A percentile compares a stretch with the other conserved stretches of the same genome.
Evolutionary conservation across 768 basidiomycete genomes (phyloP).

Genomic region (Boletellus ananas): DNA sequence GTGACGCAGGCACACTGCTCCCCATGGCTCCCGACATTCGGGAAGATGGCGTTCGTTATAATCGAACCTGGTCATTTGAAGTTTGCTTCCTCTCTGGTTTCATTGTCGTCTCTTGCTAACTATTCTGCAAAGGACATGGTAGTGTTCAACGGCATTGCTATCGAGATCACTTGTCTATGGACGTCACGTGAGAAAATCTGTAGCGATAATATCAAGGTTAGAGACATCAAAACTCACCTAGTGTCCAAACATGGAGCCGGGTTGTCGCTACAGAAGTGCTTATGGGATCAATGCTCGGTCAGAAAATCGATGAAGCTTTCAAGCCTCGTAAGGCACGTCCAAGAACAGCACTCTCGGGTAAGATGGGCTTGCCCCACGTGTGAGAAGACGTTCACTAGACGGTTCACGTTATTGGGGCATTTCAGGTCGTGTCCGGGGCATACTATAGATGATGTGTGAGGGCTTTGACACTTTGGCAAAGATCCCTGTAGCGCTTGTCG

Average conservation of each 20-base stretch:
- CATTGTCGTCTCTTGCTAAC: not conserved
- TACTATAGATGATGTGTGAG: too few relatives aligned
- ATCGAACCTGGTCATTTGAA: not conserved
- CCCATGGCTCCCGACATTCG: not conserved
- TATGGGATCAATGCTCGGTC: not conserved
- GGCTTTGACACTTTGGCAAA: too few relatives aligned
- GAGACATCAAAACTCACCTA: conserved; percentile 1
- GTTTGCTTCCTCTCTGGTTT: not conserved
- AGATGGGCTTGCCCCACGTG: conserved; percentile 1
- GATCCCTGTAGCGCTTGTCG: too few relatives aligned
- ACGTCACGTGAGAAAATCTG: not conserved
- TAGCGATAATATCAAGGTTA: not conserved
- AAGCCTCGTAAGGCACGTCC: not conserved
- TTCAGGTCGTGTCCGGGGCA: not conserved
- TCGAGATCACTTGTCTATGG: not conserved
- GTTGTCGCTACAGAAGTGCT: not conserved
- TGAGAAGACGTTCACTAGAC: not conserved
- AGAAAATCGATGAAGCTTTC: not conserved
- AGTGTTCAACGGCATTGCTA: not conserved
- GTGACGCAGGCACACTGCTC: not conserved
- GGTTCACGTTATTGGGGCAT: not conserved
- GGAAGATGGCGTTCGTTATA: not conserved
- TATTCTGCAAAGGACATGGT: not conserved
- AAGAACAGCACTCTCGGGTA: not conserved
- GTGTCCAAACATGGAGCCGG: not conserved